Evolutionary conservation across 2,329 filamentous ascomycete genomes (phyloP).

Genomic region (Teratosphaeria epicoccoides): DNA sequence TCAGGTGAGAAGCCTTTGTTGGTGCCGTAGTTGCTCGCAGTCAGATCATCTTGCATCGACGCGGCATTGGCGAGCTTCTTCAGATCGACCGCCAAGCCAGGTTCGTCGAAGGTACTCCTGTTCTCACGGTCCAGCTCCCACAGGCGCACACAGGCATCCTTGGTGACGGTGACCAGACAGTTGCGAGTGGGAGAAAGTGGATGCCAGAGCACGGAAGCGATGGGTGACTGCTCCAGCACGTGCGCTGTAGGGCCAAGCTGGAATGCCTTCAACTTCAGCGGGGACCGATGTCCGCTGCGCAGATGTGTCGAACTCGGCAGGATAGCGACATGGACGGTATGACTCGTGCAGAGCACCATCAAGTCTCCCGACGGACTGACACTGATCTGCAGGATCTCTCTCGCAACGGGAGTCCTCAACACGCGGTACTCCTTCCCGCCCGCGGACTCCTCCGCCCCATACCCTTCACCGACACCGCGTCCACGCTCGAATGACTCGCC

Average conservation of each 20-base stretch:
- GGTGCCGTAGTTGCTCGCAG: constrained; percentile 60
- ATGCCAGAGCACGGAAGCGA: constrained; percentile 83
- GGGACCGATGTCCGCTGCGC: constrained; percentile 53
- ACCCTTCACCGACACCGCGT: constrained; percentile 3
- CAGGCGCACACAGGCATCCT: constrained; percentile 74
- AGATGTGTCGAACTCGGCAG: constrained; percentile 73
- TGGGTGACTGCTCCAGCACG: constrained; percentile 70
- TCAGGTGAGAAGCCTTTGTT: constrained; percentile 82
- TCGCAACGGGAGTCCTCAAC: constrained; percentile 66
- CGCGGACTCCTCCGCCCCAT: constrained; percentile 1
- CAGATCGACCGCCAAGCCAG: constrained; percentile 74
- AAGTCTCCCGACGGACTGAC: constrained; percentile 74
- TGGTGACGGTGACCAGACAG: constrained; percentile 78
- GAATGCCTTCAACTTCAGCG: constrained; percentile 73
- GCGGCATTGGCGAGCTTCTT: constrained; percentile 80
- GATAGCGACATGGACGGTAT: constrained; percentile 81
- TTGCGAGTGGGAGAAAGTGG: constrained; percentile 73
- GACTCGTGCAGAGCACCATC: constrained; percentile 73
- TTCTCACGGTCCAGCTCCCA: constrained; percentile 84
- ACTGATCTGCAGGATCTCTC: constrained; percentile 73
- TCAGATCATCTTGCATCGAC: constrained; percentile 71
- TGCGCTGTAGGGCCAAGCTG: constrained; percentile 89
- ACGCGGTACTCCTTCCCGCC: constrained; percentile 15
- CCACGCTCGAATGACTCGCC: constrained; percentile 8
- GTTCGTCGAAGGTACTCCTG: constrained; percentile 76